Percentiles rank a stretch among this genome's conserved stretches.
Conservation (phyloP, 106 monocot genomes). For the Dendrobium huoshanense region DNA sequence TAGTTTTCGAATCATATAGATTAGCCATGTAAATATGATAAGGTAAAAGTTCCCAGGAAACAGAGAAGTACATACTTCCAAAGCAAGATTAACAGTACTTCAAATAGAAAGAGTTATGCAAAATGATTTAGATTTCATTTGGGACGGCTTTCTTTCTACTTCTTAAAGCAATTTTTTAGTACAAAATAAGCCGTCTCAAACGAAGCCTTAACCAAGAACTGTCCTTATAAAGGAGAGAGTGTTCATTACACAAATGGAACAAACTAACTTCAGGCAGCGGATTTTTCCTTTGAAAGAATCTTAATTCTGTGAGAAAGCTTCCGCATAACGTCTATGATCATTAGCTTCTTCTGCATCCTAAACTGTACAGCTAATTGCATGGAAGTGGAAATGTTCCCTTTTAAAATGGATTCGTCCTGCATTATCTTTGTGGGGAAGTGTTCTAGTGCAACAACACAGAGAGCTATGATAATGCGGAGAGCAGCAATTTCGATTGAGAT, state of each 20-base stretch:
- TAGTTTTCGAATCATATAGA: too few relatives aligned
- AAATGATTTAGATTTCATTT: too few relatives aligned
- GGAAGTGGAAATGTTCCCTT: conserved; percentile 27
- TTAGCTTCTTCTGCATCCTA: conserved; percentile 80
- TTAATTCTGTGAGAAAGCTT: conserved; percentile 63
- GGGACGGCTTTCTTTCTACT: too few relatives aligned
- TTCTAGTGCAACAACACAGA: conserved; percentile 62
- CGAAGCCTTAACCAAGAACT: too few relatives aligned
- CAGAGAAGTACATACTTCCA: background rate
- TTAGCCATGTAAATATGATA: background rate
- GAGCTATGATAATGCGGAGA: conserved; percentile 60
- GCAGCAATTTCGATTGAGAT: conserved; percentile 44
- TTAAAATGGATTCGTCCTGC: conserved; percentile 80
- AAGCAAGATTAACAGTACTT: background rate
- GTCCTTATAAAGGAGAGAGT: too few relatives aligned
- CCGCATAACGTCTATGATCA: conserved; percentile 76
- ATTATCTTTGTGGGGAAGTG: conserved; percentile 90
- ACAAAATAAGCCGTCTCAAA: too few relatives aligned
- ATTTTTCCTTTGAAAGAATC: conserved; percentile 31
- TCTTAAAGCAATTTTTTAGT: too few relatives aligned
- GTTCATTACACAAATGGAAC: background rate
- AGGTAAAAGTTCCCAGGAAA: background rate
- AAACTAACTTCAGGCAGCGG: conserved; percentile 13
- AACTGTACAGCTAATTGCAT: conserved; percentile 67
- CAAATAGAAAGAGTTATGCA: too few relatives aligned